phyloP scores from a whole-genome alignment of 495 filamentous ascomycete species.

The Bacidia gigantensis region DNA sequence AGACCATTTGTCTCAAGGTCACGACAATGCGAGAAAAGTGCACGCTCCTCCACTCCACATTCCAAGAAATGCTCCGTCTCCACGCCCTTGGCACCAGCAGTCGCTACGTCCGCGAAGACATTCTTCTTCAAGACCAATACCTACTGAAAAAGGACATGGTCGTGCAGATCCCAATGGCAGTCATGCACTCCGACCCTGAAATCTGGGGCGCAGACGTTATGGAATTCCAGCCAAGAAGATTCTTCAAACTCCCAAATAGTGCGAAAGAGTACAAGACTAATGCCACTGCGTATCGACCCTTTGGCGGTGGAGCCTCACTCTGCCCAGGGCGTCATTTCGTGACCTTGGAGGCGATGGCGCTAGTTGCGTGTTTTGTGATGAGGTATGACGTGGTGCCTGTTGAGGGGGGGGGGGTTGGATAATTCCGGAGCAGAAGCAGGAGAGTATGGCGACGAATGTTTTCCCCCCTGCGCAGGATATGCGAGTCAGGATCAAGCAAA shows the following conservation, averaged over 20 bases:
- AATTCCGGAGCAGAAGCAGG: conserved; percentile 15
- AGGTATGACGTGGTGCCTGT: conserved; percentile 10
- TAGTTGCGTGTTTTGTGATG: conserved; percentile 12
- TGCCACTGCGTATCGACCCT: conserved; percentile 20
- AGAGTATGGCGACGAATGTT: conserved; percentile 18
- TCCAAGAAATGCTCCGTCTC: conserved; percentile 15
- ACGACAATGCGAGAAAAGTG: conserved; percentile 15
- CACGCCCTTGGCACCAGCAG: conserved; percentile 14
- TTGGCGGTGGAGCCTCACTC: conserved; percentile 15
- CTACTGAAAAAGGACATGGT: conserved; percentile 19
- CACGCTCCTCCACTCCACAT: conserved; percentile 11
- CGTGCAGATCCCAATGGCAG: conserved; percentile 18
- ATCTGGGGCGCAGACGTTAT: conserved; percentile 12
- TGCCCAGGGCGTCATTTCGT: conserved; percentile 19
- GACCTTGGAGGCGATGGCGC: conserved; percentile 12
- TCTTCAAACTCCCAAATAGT: conserved; percentile 5
- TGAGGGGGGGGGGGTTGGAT: conserved; percentile 5
- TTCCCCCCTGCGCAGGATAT: conserved; percentile 14
- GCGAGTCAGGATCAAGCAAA: conserved; percentile 6
- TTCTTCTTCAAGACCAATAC: conserved; percentile 14
- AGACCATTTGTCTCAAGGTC: conserved; percentile 1
- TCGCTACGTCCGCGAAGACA: conserved; percentile 19
- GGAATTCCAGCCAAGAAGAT: conserved; percentile 13
- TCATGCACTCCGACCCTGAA: conserved; percentile 12
- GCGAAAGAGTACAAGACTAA: conserved; percentile 12